Conservation (phyloP, 257 asterid species). For the Fraxinus excelsior region DNA sequence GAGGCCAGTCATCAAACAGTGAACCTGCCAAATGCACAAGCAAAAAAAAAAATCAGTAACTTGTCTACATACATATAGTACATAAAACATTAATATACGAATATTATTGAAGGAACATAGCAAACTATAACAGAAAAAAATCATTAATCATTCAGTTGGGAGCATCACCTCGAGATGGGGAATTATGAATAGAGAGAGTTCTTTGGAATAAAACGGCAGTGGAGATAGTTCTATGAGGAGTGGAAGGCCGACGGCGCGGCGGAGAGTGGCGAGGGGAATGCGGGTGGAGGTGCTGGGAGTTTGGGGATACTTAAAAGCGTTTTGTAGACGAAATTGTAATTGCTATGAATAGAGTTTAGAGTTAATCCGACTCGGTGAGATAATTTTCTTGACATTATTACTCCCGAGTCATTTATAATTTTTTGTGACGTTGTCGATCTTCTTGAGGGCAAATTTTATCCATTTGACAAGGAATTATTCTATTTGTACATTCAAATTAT, state of each 20-base stretch:
- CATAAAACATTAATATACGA: background rate
- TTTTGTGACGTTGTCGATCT: too few species aligned
- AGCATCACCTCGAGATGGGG: background rate
- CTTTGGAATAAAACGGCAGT: background rate
- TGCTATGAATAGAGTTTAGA: background rate
- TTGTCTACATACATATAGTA: background rate
- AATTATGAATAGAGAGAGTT: background rate
- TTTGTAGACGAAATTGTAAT: background rate
- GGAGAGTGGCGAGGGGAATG: background rate
- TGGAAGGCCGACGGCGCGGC: background rate
- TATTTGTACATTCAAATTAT: too few species aligned
- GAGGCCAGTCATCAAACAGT: background rate
- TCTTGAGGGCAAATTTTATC: too few species aligned
- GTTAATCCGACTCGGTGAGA: too few species aligned
- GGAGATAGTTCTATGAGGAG: background rate
- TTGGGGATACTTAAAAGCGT: background rate
- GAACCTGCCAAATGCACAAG: background rate
- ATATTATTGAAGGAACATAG: background rate
- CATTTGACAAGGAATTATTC: too few species aligned
- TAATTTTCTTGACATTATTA: background rate
- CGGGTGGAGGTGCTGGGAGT: background rate
- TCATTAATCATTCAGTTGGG: background rate
- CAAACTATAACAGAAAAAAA: background rate
- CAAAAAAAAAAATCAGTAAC: background rate
- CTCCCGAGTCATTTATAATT: background rate